Evolutionary conservation across 345 rosid species (phyloP).

Genomic region (Camelina neglecta): DNA sequence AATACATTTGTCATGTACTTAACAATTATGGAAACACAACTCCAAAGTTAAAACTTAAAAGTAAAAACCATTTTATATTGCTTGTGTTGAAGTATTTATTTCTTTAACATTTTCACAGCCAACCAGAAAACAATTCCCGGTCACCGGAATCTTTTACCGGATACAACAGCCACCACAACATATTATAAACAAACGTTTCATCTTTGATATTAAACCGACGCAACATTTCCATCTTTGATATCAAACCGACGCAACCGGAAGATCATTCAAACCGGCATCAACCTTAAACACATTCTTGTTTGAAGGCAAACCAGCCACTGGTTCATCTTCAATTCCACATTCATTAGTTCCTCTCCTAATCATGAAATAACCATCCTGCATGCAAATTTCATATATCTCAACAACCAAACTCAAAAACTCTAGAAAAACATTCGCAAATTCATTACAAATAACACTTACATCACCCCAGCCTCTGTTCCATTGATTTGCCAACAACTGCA

Average conservation of each 20-base stretch:
- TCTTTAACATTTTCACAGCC: conserved; percentile 26
- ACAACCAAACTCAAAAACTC: background rate
- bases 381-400: conserved; percentile 44
- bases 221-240: conserved; percentile 36
- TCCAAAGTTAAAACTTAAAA: background rate
- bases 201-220: conserved; percentile 44
- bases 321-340: conserved; percentile 85
- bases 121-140: conserved; percentile 9
- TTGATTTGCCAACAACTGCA: conserved; percentile 92
- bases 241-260: conserved; percentile 52
- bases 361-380: conserved; percentile 93
- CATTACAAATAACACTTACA: conserved; percentile 52
- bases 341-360: conserved; percentile 88
- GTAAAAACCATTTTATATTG: background rate
- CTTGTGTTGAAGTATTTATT: conserved; percentile 24
- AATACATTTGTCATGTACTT: background rate
- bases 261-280: conserved; percentile 43
- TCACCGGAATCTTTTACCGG: conserved; percentile 28
- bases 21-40: background rate
- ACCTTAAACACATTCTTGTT: conserved; percentile 66
- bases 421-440: background rate
- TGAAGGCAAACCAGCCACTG: conserved; percentile 83
- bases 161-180: conserved; percentile 22
- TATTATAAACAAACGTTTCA: conserved; percentile 16
- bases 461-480: conserved; percentile 98